A percentile compares a stretch with the other conserved stretches of the same genome.
Conservation (phyloP, 2,329 filamentous ascomycete species). For the Raffaelea deltoideospora region DNA sequence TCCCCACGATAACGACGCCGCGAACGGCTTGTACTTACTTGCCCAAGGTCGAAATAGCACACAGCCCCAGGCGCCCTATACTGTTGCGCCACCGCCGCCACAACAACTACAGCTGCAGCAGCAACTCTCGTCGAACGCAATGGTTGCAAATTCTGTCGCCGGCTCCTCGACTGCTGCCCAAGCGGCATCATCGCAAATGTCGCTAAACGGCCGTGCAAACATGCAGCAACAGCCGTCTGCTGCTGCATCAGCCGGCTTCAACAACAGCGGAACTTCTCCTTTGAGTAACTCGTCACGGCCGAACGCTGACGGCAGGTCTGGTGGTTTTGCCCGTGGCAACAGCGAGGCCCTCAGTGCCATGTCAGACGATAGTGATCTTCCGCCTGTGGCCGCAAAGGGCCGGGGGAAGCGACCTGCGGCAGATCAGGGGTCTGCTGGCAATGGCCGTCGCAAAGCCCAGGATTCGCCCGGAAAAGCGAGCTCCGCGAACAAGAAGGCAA, state of each 20-base stretch:
- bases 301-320: slow-evolving; percentile 12
- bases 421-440: slow-evolving; percentile 25
- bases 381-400: slow-evolving; percentile 48
- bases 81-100: slow-evolving; percentile 26
- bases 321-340: slow-evolving; percentile 32
- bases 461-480: slow-evolving; percentile 50
- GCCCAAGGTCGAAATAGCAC: slow-evolving; percentile 53
- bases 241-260: no score
- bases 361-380: slow-evolving; percentile 58
- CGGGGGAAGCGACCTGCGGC: slow-evolving; percentile 51
- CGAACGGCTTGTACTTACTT: slow-evolving; percentile 84
- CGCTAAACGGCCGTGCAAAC: no score
- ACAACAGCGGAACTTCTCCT: no score
- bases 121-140: no score
- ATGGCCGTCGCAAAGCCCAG: slow-evolving; percentile 59
- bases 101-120: slow-evolving; percentile 18
- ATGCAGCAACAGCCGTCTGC: no score
- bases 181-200: neutral
- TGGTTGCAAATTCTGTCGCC: no score
- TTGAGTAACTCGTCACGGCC: no score
- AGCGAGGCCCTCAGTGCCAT: slow-evolving; percentile 55
- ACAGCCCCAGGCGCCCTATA: slow-evolving; percentile 33
- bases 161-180: neutral
- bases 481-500: slow-evolving; percentile 54
- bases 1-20: slow-evolving; percentile 86